Percentiles rank a stretch among this genome's conserved stretches.
Evolutionary conservation across 2,329 filamentous ascomycete species (phyloP).

Genomic region (Penicillium sp.): DNA sequence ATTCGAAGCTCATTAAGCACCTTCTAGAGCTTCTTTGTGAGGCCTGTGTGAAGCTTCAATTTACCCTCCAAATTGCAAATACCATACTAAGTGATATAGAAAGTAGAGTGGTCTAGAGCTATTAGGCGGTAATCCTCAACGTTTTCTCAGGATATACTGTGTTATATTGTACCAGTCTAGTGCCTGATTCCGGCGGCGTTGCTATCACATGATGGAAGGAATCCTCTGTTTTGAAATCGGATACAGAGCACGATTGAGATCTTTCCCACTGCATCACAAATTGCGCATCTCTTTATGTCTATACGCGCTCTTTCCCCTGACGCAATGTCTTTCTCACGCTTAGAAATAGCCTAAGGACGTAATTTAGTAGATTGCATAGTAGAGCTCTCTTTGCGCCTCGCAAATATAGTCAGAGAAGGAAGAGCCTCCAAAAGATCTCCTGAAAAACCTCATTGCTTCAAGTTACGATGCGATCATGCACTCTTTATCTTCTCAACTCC

Average conservation of each 20-base stretch:
- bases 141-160: too few relatives aligned
- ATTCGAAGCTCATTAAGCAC: too few relatives aligned
- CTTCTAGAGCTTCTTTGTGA: too few relatives aligned
- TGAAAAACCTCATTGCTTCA: constrained; percentile 7
- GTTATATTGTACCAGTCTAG: not conserved
- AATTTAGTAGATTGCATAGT: constrained; percentile 2
- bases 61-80: too few relatives aligned
- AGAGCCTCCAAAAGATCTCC: not conserved
- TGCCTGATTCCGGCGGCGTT: not conserved
- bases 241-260: not conserved
- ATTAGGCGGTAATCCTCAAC: too few relatives aligned
- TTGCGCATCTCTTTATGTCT: not conserved
- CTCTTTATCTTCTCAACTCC: constrained; percentile 12
- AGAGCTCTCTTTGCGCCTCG: constrained; percentile 15
- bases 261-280: not conserved
- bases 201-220: constrained; percentile 14
- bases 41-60: too few relatives aligned
- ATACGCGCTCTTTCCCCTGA: not conserved
- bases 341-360: not conserved
- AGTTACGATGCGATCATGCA: constrained; percentile 3
- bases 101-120: too few relatives aligned
- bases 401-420: not conserved
- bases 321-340: constrained; percentile 7
- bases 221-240: not conserved
- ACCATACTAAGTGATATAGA: too few relatives aligned